These are phyloP conservation scores for Pseudogymnoascus sp. DNA, from an alignment of 2,329 filamentous ascomycete species.

Conservation along the genomic window DNA sequence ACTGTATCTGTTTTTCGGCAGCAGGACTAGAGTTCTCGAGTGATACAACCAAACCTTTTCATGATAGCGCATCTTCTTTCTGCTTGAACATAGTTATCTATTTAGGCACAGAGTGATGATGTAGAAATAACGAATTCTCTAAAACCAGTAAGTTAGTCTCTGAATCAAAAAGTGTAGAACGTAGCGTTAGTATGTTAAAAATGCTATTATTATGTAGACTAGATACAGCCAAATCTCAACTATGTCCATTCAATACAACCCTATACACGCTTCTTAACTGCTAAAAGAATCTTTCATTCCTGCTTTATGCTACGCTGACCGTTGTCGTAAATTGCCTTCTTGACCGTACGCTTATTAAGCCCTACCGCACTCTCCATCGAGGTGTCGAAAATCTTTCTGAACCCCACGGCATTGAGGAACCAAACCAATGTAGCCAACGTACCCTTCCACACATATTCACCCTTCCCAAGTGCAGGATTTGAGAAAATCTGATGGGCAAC, in stretches of 20 bases:
- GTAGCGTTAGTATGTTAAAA: neutral
- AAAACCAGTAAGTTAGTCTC: neutral
- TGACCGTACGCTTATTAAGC: conserved; percentile 6
- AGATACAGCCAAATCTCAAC: neutral
- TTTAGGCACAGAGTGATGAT: neutral
- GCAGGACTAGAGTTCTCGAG: neutral
- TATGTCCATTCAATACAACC: neutral
- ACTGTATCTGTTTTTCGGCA: neutral
- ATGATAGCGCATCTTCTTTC: neutral
- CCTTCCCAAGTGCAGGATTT: conserved; percentile 10
- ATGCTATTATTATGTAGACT: neutral
- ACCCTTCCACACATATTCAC: conserved; percentile 13
- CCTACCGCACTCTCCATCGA: conserved; percentile 4
- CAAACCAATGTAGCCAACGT: conserved; percentile 10
- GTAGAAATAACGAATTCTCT: neutral
- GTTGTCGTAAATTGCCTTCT: conserved; percentile 12
- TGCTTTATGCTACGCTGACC: conserved; percentile 11
- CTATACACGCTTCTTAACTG: neutral
- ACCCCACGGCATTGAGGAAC: conserved; percentile 13
- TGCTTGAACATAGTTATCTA: neutral
- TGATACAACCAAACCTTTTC: neutral
- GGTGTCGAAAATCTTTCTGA: conserved; percentile 13
- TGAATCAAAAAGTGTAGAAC: neutral
- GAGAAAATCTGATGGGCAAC: conserved; percentile 19
- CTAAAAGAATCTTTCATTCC: neutral